Evolutionary conservation across 306 rosid genomes (phyloP).

Genomic region (Lupinus albus): DNA sequence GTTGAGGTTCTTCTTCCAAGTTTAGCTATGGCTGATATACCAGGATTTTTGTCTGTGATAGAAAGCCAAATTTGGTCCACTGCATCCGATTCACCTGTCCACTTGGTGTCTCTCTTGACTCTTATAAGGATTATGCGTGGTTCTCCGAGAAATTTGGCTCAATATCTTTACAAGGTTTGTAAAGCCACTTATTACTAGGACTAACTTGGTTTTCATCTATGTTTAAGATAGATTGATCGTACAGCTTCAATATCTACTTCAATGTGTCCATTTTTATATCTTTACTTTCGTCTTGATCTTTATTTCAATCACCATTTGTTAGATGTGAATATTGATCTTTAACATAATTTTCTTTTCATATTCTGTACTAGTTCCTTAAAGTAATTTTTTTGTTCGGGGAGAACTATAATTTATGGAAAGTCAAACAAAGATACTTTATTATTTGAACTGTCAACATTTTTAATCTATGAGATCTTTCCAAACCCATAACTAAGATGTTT

Average conservation of each 20-base stretch:
- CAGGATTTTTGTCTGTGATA: constrained; percentile 68
- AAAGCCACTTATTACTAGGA: constrained; percentile 35
- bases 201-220: constrained; percentile 22
- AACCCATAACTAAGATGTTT: constrained; percentile 14
- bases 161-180: constrained; percentile 92
- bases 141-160: constrained; percentile 81
- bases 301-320: constrained; percentile 14
- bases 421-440: constrained; percentile 17
- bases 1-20: constrained; percentile 94
- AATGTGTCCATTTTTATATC: constrained; percentile 24
- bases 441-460: constrained; percentile 1
- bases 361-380: constrained; percentile 25
- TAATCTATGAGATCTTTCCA: background rate
- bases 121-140: constrained; percentile 83
- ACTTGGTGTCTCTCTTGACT: constrained; percentile 82
- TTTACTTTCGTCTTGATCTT: constrained; percentile 30
- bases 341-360: constrained; percentile 18
- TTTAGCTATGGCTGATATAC: constrained; percentile 85
- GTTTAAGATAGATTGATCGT: constrained; percentile 32
- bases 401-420: constrained; percentile 17
- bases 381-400: constrained; percentile 7
- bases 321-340: constrained; percentile 27
- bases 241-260: constrained; percentile 20
- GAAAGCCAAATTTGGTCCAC: constrained; percentile 99
- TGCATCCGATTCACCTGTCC: constrained; percentile 95